Conservation (phyloP, 2,329 filamentous ascomycete species). For the Fusarium bulbicola region DNA sequence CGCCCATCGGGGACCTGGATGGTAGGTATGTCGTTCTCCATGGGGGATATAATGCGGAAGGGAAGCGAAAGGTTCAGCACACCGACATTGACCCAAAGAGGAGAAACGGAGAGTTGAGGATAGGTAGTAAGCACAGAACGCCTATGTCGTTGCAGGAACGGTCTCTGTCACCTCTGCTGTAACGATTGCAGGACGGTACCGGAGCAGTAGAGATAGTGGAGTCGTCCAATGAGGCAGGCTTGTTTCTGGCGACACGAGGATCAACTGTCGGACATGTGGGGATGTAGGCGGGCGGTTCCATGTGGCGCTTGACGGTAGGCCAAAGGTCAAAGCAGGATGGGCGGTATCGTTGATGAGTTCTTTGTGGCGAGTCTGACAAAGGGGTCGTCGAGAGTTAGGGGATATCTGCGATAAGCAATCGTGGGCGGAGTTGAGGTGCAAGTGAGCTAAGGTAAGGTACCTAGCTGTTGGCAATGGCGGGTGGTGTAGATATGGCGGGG, state of each 20-base stretch:
- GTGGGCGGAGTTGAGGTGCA: constrained; percentile 31
- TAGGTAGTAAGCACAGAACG: constrained; percentile 25
- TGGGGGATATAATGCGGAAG: constrained; percentile 40
- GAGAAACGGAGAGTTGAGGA: constrained; percentile 26
- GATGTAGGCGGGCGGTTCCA: constrained; percentile 39
- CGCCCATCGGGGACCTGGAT: constrained; percentile 51
- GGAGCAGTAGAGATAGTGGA: constrained; percentile 39
- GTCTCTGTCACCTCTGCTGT: constrained; percentile 26
- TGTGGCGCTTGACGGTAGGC: constrained; percentile 36
- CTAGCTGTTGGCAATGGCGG: constrained; percentile 32
- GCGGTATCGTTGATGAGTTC: constrained; percentile 14
- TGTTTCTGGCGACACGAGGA: constrained; percentile 42
- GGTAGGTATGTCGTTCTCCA: constrained; percentile 57
- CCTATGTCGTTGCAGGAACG: constrained; percentile 18
- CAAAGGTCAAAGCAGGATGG: constrained; percentile 19
- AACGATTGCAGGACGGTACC: constrained; percentile 33
- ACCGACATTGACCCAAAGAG: constrained; percentile 44
- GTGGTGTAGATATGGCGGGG: constrained; percentile 27
- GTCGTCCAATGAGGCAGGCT: constrained; percentile 43
- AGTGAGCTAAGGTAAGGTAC: constrained; percentile 31
- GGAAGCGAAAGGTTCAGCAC: constrained; percentile 30
- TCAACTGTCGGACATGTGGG: constrained; percentile 43
- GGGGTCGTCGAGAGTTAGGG: constrained; percentile 3
- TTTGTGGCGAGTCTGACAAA: constrained; percentile 12
- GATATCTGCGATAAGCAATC: constrained; percentile 30